A percentile compares a stretch with the other conserved stretches of the same genome.
Evolutionary conservation across 495 filamentous ascomycete genomes (phyloP).

Genomic region (Pseudomonodictys pantanalensis): DNA sequence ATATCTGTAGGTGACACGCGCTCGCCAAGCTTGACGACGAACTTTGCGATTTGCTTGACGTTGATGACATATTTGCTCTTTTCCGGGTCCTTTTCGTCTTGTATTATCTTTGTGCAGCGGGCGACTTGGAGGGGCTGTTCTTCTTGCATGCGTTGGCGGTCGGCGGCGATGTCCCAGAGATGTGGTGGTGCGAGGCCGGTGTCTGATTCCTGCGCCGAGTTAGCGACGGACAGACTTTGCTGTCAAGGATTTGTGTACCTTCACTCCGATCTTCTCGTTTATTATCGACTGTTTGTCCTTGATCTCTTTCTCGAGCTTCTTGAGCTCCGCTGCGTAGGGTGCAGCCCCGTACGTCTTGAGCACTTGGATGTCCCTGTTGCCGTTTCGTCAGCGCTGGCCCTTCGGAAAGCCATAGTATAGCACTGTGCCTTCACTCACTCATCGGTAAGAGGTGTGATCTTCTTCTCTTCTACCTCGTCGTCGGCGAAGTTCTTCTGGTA

Average conservation of each 20-base stretch:
- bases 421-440: conserved; percentile 70
- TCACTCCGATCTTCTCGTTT: conserved; percentile 86
- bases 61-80: conserved; percentile 99
- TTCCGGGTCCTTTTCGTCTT: conserved; percentile 90
- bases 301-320: conserved; percentile 97
- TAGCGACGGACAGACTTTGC: conserved; percentile 2
- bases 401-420: not conserved
- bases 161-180: conserved; percentile 97
- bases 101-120: conserved; percentile 97
- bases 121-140: conserved; percentile 98
- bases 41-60: conserved; percentile 99
- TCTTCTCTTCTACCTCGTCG: conserved; percentile 97
- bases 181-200: conserved; percentile 96
- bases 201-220: conserved; percentile 76
- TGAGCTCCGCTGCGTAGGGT: conserved; percentile 85
- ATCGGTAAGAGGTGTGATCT: conserved; percentile 93
- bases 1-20: conserved; percentile 98
- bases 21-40: conserved; percentile 96
- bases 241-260: not conserved
- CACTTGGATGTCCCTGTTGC: conserved; percentile 88
- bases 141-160: conserved; percentile 95
- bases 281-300: conserved; percentile 95
- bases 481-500: conserved; percentile 94
- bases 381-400: conserved; percentile 11
- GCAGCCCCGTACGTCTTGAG: conserved; percentile 98